Conservation (phyloP, 1,284 basidiomycete species). For the Gymnopus androsaceus region DNA sequence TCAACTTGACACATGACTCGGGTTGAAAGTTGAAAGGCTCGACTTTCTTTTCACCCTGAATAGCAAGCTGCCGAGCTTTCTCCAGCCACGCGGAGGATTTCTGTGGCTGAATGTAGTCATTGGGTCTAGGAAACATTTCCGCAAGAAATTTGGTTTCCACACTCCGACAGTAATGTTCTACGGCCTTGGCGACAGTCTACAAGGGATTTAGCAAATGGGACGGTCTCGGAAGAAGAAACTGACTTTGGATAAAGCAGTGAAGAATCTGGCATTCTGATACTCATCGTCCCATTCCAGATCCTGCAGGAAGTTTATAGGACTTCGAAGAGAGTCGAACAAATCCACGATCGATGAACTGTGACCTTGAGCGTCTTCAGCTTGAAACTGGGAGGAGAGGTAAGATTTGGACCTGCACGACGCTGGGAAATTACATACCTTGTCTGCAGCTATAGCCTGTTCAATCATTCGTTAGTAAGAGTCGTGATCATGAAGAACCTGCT, state of each 20-base stretch:
- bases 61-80: constrained; percentile 82
- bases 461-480: constrained; percentile 14
- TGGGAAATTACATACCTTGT: constrained; percentile 66
- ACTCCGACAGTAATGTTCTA: constrained; percentile 89
- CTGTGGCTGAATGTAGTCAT: constrained; percentile 74
- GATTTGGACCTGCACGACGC: constrained; percentile 10
- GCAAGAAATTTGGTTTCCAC: constrained; percentile 89
- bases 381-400: constrained; percentile 59
- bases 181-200: constrained; percentile 87
- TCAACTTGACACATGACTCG: constrained; percentile 95
- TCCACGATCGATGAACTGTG: constrained; percentile 97
- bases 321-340: constrained; percentile 91
- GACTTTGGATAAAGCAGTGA: constrained; percentile 85
- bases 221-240: not conserved
- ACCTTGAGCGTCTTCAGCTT: constrained; percentile 80
- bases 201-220: not conserved
- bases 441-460: constrained; percentile 77
- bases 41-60: constrained; percentile 84
- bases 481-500: not conserved
- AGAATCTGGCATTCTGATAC: constrained; percentile 88
- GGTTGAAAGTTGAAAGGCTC: constrained; percentile 94
- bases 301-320: constrained; percentile 86
- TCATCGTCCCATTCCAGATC: constrained; percentile 92
- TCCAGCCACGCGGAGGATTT: constrained; percentile 95
- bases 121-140: constrained; percentile 90